Evolutionary conservation across 192 early-diverging fungal species (phyloP).

Genomic region (Obelidium mucronatum): DNA sequence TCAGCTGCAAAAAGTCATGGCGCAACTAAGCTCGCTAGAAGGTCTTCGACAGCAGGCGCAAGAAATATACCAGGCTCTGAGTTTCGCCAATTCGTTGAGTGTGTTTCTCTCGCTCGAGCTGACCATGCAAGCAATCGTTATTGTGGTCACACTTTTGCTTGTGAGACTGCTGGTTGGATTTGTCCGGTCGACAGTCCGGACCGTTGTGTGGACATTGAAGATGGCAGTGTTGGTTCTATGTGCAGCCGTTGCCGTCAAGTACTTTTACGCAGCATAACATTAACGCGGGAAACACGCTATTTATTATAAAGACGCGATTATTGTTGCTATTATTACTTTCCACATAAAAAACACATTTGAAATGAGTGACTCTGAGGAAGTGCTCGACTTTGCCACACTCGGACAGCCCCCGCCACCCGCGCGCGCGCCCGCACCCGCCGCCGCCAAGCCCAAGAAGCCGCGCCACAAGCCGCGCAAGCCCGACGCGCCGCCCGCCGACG

Average conservation of each 20-base stretch:
- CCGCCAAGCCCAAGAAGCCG: too few species aligned
- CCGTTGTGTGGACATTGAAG: background rate
- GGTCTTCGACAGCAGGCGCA: background rate
- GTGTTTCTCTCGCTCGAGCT: background rate
- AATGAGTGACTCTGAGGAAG: too few species aligned
- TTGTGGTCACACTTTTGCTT: background rate
- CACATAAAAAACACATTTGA: background rate
- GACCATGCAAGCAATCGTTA: background rate
- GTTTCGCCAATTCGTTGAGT: background rate
- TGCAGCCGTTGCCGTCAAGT: background rate
- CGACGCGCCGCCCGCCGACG: too few species aligned
- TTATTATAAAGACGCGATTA: too few species aligned
- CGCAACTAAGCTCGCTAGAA: background rate
- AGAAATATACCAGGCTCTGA: background rate
- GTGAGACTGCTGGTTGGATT: background rate
- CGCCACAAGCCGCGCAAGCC: too few species aligned
- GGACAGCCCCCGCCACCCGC: background rate
- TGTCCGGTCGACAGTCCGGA: constrained; percentile 1
- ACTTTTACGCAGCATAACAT: too few species aligned
- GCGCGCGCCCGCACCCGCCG: background rate
- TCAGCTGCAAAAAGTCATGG: background rate
- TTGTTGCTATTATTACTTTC: too few species aligned
- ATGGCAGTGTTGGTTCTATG: background rate
- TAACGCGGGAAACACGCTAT: too few species aligned
- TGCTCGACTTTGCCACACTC: background rate